Evolutionary conservation across 2,329 filamentous ascomycete genomes (phyloP), one percentile per base, ranked within the genome.

Genomic region (Calonectria honghensis): DNA sequence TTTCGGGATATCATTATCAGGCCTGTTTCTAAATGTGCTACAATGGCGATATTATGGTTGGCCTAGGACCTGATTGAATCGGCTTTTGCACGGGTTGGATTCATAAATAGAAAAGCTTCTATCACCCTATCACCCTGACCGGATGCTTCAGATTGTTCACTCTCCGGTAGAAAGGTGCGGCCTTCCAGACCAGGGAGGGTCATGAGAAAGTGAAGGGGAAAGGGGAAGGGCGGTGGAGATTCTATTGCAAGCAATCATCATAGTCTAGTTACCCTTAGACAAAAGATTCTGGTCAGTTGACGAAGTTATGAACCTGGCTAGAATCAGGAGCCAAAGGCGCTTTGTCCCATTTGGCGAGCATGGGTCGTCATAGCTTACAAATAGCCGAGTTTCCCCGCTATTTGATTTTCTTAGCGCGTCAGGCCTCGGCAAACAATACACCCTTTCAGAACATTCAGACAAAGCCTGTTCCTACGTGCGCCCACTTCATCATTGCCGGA

Each of bases 111-210:
- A 3, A 18, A 9, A 20, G 24, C n/a, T 45, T n/a, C 18, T 7
- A 45, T 7, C 16, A 3, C 16, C 4, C 24, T 24, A 24, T 24
- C 24, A 24, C 24, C 9, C 4, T n/a, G 18, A 7, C 45, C 20
- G n/a, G 9, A 48, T 6, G 45, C 10, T 48, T 24, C 9, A 10
- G n/a, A 7, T 48, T 48, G 45, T 24, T 24, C 4, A 7, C 4
- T 13, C 20, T 13, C 13, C 10, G n/a, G 9, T 9, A 10, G 10
- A 48, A n/a, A 4, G 10, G n/a, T 13, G 45, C 3, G 10, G 20
- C n/a, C 1, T 24, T 5, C n/a, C 4, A 5, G 2, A 24, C n/a
- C 45, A 24, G 4, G 20, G 1, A 24, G 4, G 20, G 1, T 24
- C 45, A 48, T 24, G 20, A 24, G n/a, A 13, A n/a, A 32, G 1